Conservation (phyloP, 148 eudicot genomes). For the Linanthus parryae region DNA sequence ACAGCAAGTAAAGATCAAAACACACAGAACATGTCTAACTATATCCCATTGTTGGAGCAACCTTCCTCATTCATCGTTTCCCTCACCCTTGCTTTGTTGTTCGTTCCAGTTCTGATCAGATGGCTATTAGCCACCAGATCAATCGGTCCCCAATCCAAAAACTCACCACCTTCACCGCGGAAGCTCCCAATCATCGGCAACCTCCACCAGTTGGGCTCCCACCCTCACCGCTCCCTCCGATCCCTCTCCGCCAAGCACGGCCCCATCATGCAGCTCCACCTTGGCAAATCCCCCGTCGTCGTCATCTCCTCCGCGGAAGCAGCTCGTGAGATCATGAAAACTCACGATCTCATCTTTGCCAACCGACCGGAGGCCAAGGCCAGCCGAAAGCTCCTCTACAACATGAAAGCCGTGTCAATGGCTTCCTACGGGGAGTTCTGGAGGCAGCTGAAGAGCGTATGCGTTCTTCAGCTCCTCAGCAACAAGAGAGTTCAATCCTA, state of each 20-base stretch:
- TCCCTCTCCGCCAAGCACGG: background rate
- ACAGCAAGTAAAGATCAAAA: no score
- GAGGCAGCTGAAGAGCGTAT: slow-evolving; percentile 3
- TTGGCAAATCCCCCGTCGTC: background rate
- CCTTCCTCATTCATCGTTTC: no score
- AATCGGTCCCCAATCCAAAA: no score
- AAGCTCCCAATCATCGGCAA: slow-evolving; percentile 1
- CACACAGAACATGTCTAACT: no score
- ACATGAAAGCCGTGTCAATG: background rate
- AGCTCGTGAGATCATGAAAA: slow-evolving; percentile 4
- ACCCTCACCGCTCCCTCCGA: background rate
- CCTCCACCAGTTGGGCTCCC: background rate
- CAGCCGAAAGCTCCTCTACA: background rate
- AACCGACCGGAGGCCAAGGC: background rate
- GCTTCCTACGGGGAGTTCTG: background rate
- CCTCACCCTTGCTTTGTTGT: no score
- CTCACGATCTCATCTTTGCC: background rate
- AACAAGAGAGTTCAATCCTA: background rate
- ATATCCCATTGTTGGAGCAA: no score
- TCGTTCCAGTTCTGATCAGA: slow-evolving; percentile 1
- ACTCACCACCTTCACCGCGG: no score
- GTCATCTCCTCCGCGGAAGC: background rate
- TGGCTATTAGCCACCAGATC: background rate
- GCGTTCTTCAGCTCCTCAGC: background rate
- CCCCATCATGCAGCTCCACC: background rate